Percentiles rank a stretch among this genome's conserved stretches.
Evolutionary conservation across 495 filamentous ascomycete species (phyloP).

Genomic region (Bryoglossum gracile): DNA sequence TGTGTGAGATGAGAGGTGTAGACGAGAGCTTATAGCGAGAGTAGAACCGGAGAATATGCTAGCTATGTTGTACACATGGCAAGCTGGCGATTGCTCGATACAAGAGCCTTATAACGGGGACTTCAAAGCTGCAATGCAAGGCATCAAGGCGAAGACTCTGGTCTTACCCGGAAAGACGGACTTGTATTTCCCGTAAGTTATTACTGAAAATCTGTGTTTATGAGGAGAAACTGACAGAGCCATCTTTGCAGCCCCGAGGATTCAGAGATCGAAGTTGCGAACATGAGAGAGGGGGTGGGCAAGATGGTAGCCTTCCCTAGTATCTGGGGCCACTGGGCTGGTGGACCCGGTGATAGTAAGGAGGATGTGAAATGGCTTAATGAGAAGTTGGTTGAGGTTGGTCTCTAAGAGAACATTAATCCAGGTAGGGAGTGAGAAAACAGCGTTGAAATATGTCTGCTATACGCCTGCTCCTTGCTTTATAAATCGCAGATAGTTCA

Average conservation of each 20-base stretch:
- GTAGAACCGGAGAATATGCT: constrained; percentile 61
- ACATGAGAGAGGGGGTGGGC: constrained; percentile 55
- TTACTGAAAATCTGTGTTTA: background rate
- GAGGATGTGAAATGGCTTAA: constrained; percentile 64
- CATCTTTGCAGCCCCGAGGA: constrained; percentile 48
- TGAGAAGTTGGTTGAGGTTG: constrained; percentile 43
- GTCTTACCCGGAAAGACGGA: constrained; percentile 61
- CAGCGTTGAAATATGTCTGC: no score
- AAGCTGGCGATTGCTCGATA: constrained; percentile 56
- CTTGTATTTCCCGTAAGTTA: constrained; percentile 64
- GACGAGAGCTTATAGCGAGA: constrained; percentile 3
- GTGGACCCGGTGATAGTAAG: constrained; percentile 55
- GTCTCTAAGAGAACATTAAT: no score
- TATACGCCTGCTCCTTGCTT: no score
- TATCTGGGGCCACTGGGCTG: constrained; percentile 65
- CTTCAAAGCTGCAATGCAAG: constrained; percentile 56
- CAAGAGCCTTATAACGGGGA: constrained; percentile 59
- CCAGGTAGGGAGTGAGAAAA: no score
- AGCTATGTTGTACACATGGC: constrained; percentile 67
- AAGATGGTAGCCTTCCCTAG: constrained; percentile 50
- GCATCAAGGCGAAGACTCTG: constrained; percentile 59
- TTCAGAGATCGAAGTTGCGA: constrained; percentile 57
- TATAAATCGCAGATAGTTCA: no score
- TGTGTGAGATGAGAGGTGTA: background rate
- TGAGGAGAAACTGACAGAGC: constrained; percentile 17